Conservation (phyloP, 2,329 filamentous ascomycete species). For the Colletotrichum sp. region DNA sequence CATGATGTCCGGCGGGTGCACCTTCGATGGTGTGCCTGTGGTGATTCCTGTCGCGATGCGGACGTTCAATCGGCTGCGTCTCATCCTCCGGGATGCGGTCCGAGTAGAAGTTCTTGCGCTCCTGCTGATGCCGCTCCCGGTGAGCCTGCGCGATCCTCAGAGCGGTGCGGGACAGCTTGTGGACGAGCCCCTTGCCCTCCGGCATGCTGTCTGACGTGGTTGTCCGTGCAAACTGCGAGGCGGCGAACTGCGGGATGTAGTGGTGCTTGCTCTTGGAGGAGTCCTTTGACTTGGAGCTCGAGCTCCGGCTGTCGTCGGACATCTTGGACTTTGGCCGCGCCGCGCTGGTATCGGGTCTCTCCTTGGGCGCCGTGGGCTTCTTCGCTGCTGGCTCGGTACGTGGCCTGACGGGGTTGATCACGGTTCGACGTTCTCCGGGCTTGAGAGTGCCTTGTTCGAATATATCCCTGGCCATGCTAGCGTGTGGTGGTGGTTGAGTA, state of each 20-base stretch:
- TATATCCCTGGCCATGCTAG: not conserved
- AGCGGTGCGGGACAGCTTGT: conserved; percentile 48
- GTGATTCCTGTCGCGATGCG: conserved; percentile 14
- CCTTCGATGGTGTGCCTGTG: conserved; percentile 37
- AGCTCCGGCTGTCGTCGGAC: conserved; percentile 12
- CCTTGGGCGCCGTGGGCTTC: not conserved
- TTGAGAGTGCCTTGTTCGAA: conserved; percentile 6
- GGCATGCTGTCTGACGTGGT: conserved; percentile 50
- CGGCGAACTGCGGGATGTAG: conserved; percentile 60
- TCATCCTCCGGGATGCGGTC: conserved; percentile 39
- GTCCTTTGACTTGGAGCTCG: conserved; percentile 4
- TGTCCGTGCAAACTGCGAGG: conserved; percentile 59
- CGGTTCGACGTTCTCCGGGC: not conserved
- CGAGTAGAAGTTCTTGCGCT: conserved; percentile 50
- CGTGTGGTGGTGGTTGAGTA: not conserved
- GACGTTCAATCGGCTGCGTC: not conserved
- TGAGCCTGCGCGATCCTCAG: conserved; percentile 46
- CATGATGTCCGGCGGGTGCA: conserved; percentile 20
- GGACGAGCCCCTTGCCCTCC: conserved; percentile 38
- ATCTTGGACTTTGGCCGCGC: conserved; percentile 18
- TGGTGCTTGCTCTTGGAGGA: conserved; percentile 38
- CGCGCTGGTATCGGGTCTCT: not conserved
- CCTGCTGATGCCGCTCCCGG: conserved; percentile 38
- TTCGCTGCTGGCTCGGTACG: not conserved
- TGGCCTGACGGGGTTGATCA: not conserved